Evolutionary conservation across 768 basidiomycete genomes (phyloP).

Genomic region (Naganishia vaughanmartiniae): DNA sequence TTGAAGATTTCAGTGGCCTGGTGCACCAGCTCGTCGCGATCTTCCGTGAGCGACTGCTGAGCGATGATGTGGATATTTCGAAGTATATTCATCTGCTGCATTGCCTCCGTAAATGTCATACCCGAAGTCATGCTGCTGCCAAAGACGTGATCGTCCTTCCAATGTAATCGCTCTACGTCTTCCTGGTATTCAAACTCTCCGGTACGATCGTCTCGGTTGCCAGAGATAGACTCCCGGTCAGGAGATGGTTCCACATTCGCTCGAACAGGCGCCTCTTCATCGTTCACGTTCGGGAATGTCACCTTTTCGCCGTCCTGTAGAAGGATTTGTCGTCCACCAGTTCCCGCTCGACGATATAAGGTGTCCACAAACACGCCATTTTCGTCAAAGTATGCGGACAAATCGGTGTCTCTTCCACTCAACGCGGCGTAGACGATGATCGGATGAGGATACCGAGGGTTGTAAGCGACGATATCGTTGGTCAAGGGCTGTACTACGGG

Average conservation of each 20-base stretch:
- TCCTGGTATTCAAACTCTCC: background rate
- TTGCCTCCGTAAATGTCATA: constrained; percentile 3
- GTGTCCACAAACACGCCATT: constrained; percentile 14
- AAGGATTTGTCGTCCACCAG: background rate
- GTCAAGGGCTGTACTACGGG: background rate
- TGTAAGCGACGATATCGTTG: constrained; percentile 2
- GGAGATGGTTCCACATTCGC: background rate
- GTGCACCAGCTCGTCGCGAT: background rate
- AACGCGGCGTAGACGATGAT: constrained; percentile 3
- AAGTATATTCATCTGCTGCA: constrained; percentile 4
- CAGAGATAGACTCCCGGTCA: background rate
- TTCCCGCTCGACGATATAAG: constrained; percentile 4
- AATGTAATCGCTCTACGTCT: background rate
- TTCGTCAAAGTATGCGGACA: constrained; percentile 23
- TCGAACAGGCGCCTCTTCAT: too few relatives aligned
- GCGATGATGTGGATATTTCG: constrained; percentile 17
- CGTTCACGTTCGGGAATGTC: background rate
- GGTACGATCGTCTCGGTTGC: background rate
- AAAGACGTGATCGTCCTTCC: constrained; percentile 14
- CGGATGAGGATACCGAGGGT: constrained; percentile 14
- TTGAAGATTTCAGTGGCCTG: constrained; percentile 4
- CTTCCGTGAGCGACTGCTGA: constrained; percentile 6
- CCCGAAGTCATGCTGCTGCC: constrained; percentile 8
- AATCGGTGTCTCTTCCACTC: constrained; percentile 6
- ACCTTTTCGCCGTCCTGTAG: constrained; percentile 11